Evolutionary conservation across 345 rosid species (phyloP).

Genomic region (Lumnitzera racemosa): DNA sequence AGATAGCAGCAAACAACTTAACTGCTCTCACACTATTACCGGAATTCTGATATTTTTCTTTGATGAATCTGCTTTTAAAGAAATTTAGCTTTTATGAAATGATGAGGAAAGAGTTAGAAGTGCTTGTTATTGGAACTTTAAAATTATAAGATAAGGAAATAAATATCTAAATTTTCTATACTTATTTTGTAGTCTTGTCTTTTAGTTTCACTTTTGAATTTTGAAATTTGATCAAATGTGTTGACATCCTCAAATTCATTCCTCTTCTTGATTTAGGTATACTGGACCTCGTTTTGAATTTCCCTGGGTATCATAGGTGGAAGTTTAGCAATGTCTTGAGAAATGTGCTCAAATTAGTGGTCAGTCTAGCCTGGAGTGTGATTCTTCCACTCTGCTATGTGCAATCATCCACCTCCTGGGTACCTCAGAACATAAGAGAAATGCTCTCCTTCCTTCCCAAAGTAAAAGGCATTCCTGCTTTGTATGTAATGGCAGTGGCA

Average conservation of each 20-base stretch:
- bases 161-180: background rate
- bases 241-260: background rate
- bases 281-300: constrained; percentile 79
- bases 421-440: constrained; percentile 31
- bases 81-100: too few species aligned
- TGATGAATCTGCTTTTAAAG: too few species aligned
- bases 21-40: background rate
- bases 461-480: constrained; percentile 65
- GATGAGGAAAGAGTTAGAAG: too few species aligned
- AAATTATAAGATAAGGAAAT: background rate
- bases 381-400: constrained; percentile 72
- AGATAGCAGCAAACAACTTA: constrained; percentile 2
- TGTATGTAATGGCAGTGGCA: constrained; percentile 69
- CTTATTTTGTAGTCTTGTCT: background rate
- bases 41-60: too few species aligned
- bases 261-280: constrained; percentile 40
- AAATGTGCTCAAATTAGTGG: constrained; percentile 63
- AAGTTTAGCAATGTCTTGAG: constrained; percentile 68
- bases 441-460: constrained; percentile 48
- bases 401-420: constrained; percentile 46
- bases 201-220: background rate
- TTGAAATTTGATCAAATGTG: background rate
- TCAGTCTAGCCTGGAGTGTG: constrained; percentile 68
- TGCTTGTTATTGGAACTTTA: background rate
- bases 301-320: constrained; percentile 95